Conservation (phyloP, 768 basidiomycete species). For the Hygrocybe punicea region DNA sequence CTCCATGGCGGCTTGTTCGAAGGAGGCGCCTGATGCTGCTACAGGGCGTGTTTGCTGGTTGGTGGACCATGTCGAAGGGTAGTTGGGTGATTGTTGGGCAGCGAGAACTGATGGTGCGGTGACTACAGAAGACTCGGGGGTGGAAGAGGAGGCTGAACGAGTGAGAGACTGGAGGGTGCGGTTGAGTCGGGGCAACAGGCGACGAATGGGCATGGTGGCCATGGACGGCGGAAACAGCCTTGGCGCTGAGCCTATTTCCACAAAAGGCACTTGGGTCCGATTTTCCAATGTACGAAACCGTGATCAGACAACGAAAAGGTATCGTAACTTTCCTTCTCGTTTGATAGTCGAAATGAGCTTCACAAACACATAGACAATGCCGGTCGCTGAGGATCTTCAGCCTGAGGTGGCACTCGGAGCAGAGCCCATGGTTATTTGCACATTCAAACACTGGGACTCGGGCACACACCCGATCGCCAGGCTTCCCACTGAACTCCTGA, state of each 20-base stretch:
- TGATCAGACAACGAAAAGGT: too few relatives aligned
- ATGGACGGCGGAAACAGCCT: too few relatives aligned
- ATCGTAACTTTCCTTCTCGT: too few relatives aligned
- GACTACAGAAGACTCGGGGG: slow-evolving; percentile 12
- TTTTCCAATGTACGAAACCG: too few relatives aligned
- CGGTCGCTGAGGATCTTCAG: background rate
- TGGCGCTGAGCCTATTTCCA: too few relatives aligned
- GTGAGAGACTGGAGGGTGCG: background rate
- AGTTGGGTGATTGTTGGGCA: slow-evolving; percentile 78
- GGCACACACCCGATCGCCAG: background rate
- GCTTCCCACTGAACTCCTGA: background rate
- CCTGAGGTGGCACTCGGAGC: too few relatives aligned
- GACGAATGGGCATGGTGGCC: too few relatives aligned
- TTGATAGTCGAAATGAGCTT: too few relatives aligned
- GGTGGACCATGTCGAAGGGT: slow-evolving; percentile 78
- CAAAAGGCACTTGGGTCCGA: too few relatives aligned
- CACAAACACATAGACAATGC: too few relatives aligned
- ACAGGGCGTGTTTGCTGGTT: slow-evolving; percentile 70
- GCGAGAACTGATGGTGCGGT: slow-evolving; percentile 26
- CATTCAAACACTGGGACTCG: background rate
- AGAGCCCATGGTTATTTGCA: background rate
- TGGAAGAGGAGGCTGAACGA: slow-evolving; percentile 7
- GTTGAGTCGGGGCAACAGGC: background rate
- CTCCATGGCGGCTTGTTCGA: slow-evolving; percentile 87
- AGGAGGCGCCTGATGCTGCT: slow-evolving; percentile 65